Evolutionary conservation across 2,329 filamentous ascomycete species (phyloP), one percentile per base, ranked within the genome.

Genomic region (Lachnellula suecica): DNA sequence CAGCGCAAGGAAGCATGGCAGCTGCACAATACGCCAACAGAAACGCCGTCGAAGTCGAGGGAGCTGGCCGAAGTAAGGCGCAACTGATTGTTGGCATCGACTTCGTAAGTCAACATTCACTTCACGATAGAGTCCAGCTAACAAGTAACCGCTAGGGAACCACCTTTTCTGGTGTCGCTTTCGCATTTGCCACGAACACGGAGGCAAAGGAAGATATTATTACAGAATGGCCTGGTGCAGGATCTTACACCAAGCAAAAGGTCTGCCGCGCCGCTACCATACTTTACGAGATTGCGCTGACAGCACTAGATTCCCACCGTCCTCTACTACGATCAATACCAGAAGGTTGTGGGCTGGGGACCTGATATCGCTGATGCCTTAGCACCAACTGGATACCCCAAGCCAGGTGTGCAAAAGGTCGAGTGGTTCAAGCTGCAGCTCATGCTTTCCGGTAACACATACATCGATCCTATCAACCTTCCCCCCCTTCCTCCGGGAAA

Each of bases 351-450:
- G n/a, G 94, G 94, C 64, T 99, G 94, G 94, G 94, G 94, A 57
- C 92, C 93, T 52, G 94, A 99, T 78, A 97, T 97, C 65, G 91
- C 94, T 56, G 93, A 97, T 74, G 94, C 94, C 59, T 82, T 97
- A 60, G 93, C 94, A 48, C 94, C 94, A 25, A 97, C 94, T 37
- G 94, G 94, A 58, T 97, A 97, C 72, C 94, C 94, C 63, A 97
- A 97, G 78, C 90, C 90, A 29, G 93, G 93, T 59, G 93, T 99
- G 63, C 94, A 97, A 73, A 97, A 97, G 77, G 93, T 97, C 22
- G 94, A 97, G 76, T 99, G 94, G 94, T 97, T 99, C 82, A 97
- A 97, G 79, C 82, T 99, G 62, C 94, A 99, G 76, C 84, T 99
- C 52, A 97, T 97, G 94, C 82, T 97, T 58, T 97, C 91, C 54